phyloP scores from a whole-genome alignment of 495 filamentous ascomycete genomes.

The Paragyromitra xinjiangensis region DNA sequence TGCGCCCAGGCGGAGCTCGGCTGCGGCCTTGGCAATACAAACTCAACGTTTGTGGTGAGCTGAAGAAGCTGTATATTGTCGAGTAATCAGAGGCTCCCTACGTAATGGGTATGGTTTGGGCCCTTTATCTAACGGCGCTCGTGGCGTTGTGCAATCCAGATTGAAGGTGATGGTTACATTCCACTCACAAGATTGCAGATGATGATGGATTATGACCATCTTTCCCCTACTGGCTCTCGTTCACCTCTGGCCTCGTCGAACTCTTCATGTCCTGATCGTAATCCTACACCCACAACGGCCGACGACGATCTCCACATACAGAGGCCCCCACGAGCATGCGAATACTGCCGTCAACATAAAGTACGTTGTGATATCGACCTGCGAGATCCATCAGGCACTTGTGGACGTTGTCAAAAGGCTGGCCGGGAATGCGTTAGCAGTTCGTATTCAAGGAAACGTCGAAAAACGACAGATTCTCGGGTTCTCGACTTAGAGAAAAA shows the following conservation, averaged over 20 bases:
- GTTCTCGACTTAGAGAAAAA: conserved; percentile 38
- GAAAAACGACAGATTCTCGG: conserved; percentile 43
- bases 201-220: conserved; percentile 40
- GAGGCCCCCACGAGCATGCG: conserved; percentile 33
- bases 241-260: conserved; percentile 38
- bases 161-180: conserved; percentile 8
- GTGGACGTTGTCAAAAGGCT: conserved; percentile 44
- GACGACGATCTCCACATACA: background rate
- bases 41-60: background rate
- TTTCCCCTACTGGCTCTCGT: conserved; percentile 33
- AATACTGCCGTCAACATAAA: conserved; percentile 47
- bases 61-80: background rate
- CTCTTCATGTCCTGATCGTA: conserved; percentile 18
- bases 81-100: conserved; percentile 1
- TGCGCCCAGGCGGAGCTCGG: conserved; percentile 7
- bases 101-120: background rate
- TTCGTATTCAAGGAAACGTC: conserved; percentile 41
- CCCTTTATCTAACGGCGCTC: conserved; percentile 4
- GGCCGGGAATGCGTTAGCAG: conserved; percentile 30
- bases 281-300: background rate
- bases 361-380: conserved; percentile 45
- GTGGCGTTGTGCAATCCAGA: background rate
- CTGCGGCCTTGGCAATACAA: conserved; percentile 5
- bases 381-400: conserved; percentile 28
- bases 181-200: background rate